Evolutionary conservation across 352 stramenopile species (phyloP).

Genomic region (Phytophthora fragariaefolia): DNA sequence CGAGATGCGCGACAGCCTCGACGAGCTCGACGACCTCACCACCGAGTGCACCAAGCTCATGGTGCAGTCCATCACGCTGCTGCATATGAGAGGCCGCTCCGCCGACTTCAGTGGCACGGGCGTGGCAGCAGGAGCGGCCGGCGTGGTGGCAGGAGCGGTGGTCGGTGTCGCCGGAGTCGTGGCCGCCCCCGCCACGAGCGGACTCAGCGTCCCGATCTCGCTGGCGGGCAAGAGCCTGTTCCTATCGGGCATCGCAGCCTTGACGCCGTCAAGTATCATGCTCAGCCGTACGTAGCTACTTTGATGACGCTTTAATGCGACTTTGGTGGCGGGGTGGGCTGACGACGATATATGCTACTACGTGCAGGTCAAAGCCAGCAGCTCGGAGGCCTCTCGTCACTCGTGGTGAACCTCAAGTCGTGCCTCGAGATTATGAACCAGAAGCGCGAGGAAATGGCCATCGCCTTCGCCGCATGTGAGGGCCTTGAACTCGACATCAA

Average conservation of each 20-base stretch:
- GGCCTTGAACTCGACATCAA: slow-evolving; percentile 83
- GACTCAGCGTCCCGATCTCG: slow-evolving; percentile 85
- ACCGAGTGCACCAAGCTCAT: slow-evolving; percentile 87
- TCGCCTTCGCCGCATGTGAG: slow-evolving; percentile 74
- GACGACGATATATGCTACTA: background rate
- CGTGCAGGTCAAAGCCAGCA: slow-evolving; percentile 82
- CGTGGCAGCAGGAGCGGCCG: slow-evolving; percentile 78
- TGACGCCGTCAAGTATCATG: slow-evolving; percentile 89
- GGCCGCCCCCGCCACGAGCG: slow-evolving; percentile 76
- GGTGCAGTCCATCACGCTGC: slow-evolving; percentile 85
- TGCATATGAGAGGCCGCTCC: slow-evolving; percentile 81
- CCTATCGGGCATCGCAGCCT: slow-evolving; percentile 73
- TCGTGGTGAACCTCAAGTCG: slow-evolving; percentile 84
- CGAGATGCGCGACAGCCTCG: slow-evolving; percentile 78
- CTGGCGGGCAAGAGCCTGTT: slow-evolving; percentile 87
- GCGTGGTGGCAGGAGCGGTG: slow-evolving; percentile 81
- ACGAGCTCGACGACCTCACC: slow-evolving; percentile 83
- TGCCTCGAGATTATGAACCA: slow-evolving; percentile 89
- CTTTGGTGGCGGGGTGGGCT: background rate
- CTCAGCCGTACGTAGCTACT: slow-evolving; percentile 72
- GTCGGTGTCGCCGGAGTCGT: slow-evolving; percentile 80
- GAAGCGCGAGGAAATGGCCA: slow-evolving; percentile 79
- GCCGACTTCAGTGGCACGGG: slow-evolving; percentile 88
- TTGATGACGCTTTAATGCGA: background rate
- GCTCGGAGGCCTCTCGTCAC: slow-evolving; percentile 70